phyloP scores from a whole-genome alignment of 192 early-diverging fungal genomes.

The Entophlyctis luteolus region DNA sequence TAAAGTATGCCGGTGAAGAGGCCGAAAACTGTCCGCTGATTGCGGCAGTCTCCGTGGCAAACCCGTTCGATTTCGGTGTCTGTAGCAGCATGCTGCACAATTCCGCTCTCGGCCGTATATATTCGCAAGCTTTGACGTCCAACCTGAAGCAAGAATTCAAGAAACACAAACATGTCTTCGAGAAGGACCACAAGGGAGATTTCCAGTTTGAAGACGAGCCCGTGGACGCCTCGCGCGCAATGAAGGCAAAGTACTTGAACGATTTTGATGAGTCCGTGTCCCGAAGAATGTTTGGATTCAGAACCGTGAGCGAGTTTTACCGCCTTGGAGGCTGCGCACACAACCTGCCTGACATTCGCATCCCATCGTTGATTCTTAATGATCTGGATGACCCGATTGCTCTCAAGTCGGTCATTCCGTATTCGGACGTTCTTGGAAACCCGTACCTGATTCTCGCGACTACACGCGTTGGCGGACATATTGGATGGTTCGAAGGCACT shows the following conservation, averaged over 20 bases:
- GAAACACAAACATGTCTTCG: not conserved
- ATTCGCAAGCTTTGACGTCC: not conserved
- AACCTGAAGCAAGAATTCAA: not conserved
- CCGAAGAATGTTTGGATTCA: conserved; percentile 67
- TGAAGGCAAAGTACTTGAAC: not conserved
- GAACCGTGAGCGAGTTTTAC: conserved; percentile 75
- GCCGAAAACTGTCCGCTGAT: conserved; percentile 70
- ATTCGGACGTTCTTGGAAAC: conserved; percentile 67
- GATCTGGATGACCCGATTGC: conserved; percentile 93
- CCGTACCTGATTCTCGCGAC: conserved; percentile 75
- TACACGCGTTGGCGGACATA: conserved; percentile 84
- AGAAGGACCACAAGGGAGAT: not conserved
- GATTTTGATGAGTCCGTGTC: conserved; percentile 51
- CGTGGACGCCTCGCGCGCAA: not conserved
- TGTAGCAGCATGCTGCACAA: conserved; percentile 23
- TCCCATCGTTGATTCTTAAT: conserved; percentile 80
- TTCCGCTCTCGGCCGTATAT: not conserved
- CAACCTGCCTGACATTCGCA: conserved; percentile 46
- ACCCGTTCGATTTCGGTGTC: conserved; percentile 78
- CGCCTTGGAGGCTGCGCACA: conserved; percentile 37
- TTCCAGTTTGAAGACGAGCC: not conserved
- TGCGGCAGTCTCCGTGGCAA: conserved; percentile 75
- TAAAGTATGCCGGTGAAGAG: conserved; percentile 84
- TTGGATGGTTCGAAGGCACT: conserved; percentile 73
- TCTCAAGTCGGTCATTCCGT: conserved; percentile 60